phyloP scores from a whole-genome alignment of 257 asterid genomes.

The Solanum megistacrolobum region DNA sequence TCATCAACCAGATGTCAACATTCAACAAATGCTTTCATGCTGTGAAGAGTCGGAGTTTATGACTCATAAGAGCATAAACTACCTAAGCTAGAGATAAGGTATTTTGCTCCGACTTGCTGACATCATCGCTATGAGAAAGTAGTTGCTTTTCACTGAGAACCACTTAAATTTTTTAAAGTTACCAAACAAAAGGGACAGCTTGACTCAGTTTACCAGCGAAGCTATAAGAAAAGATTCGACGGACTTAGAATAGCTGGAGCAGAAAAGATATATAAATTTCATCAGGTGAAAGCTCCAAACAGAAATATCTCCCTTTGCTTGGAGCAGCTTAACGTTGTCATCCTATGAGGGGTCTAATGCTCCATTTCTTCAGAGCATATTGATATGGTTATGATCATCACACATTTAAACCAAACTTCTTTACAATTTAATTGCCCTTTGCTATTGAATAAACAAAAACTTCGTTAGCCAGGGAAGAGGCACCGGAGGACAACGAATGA shows the following conservation, averaged over 20 bases:
- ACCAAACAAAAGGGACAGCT: neutral
- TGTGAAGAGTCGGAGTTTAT: neutral
- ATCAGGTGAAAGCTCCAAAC: neutral
- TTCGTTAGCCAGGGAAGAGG: neutral
- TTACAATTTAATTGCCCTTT: neutral
- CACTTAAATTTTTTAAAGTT: neutral
- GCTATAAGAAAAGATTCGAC: neutral
- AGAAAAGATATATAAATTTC: neutral
- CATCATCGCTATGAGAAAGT: neutral
- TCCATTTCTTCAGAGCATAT: neutral
- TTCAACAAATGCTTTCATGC: neutral
- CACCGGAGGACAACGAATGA: neutral
- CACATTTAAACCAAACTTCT: neutral
- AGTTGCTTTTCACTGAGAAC: neutral
- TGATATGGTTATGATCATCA: neutral
- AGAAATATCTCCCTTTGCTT: neutral
- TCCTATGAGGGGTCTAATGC: neutral
- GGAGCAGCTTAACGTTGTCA: neutral
- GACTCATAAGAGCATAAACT: neutral
- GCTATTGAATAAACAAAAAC: neutral
- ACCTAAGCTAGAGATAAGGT: neutral
- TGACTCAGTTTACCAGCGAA: neutral
- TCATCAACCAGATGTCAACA: neutral
- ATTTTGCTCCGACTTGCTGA: neutral
- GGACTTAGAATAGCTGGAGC: neutral